Evolutionary conservation across 2,329 filamentous ascomycete species (phyloP).

Genomic region (Trichoderma simmonsii): DNA sequence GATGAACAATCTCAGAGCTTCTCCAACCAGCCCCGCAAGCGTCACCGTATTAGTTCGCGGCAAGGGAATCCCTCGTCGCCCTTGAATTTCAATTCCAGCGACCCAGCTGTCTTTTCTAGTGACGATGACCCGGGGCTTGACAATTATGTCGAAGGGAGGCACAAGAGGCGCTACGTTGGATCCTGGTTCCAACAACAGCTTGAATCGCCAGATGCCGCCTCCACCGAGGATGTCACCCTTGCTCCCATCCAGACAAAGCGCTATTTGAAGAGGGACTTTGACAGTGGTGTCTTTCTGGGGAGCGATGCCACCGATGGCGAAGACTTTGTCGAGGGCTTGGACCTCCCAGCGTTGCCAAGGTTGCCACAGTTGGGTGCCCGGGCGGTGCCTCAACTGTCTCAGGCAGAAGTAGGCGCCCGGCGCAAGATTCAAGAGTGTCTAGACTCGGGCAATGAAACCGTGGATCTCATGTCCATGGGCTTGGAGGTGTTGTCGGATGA

Average conservation of each 20-base stretch:
- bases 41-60: conserved; percentile 31
- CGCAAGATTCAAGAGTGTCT: conserved; percentile 50
- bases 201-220: conserved; percentile 48
- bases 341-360: conserved; percentile 33
- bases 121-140: conserved; percentile 67
- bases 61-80: conserved; percentile 29
- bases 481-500: conserved; percentile 54
- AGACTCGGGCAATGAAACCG: conserved; percentile 55
- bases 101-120: conserved; percentile 68
- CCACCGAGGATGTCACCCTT: conserved; percentile 35
- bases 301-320: conserved; percentile 54
- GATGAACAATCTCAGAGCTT: conserved; percentile 39
- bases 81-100: conserved; percentile 58
- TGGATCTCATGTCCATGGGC: conserved; percentile 60
- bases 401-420: conserved; percentile 44
- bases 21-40: conserved; percentile 40
- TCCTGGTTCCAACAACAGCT: conserved; percentile 65
- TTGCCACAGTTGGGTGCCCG: conserved; percentile 38
- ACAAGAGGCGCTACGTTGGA: conserved; percentile 62
- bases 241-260: conserved; percentile 44
- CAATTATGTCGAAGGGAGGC: conserved; percentile 56
- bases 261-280: conserved; percentile 56
- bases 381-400: conserved; percentile 31
- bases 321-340: conserved; percentile 34
- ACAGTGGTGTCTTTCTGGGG: conserved; percentile 68